A percentile compares a stretch with the other conserved stretches of the same genome.
phyloP scores from a whole-genome alignment of 345 rosid genomes.

The Schrenkiella parvula region DNA sequence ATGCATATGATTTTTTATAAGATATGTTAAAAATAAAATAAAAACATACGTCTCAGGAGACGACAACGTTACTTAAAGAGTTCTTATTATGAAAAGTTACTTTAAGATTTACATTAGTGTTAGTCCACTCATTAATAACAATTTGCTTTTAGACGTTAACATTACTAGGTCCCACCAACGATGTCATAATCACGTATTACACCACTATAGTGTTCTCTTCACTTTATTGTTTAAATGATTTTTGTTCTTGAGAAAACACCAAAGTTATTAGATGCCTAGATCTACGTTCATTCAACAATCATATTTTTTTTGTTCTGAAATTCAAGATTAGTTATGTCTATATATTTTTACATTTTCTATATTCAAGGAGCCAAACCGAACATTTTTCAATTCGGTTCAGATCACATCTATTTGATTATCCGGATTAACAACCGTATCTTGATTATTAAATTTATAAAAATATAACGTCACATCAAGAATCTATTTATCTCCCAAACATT shows the following conservation, averaged over 20 bases:
- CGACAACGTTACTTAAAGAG: neutral
- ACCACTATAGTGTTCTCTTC: neutral
- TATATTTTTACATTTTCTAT: no score
- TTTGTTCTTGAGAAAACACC: neutral
- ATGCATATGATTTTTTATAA: neutral
- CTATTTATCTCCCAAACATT: conserved; percentile 16
- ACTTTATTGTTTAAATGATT: neutral
- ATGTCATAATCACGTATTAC: conserved; percentile 21
- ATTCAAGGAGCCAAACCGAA: no score
- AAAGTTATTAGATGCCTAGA: neutral
- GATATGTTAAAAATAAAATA: neutral
- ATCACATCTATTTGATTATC: neutral
- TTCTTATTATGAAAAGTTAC: neutral
- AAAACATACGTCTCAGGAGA: neutral
- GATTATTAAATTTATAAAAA: neutral
- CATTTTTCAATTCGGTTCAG: neutral
- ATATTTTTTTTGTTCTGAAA: no score
- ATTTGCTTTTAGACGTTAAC: neutral
- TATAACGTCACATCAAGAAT: conserved; percentile 8
- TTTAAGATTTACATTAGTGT: neutral
- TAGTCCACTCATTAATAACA: neutral
- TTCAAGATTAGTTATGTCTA: no score
- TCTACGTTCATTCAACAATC: neutral
- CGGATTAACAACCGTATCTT: neutral
- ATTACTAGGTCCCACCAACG: neutral